Evolutionary conservation across 805 yeast species (phyloP).

Genomic region (Candida boleticola): DNA sequence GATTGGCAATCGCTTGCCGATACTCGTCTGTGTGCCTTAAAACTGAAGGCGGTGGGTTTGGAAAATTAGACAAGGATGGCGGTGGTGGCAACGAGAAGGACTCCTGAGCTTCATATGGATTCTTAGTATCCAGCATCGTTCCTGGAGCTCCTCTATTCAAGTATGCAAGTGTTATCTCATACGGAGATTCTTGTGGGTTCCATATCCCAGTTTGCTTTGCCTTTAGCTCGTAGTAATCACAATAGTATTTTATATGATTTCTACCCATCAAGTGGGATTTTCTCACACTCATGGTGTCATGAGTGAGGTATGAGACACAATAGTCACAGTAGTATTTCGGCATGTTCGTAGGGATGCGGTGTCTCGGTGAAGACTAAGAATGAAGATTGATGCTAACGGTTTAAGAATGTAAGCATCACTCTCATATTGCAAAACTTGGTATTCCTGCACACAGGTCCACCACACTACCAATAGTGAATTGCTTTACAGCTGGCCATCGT

Average conservation of each 20-base stretch:
- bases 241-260: constrained; percentile 68
- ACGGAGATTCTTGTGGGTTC: constrained; percentile 30
- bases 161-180: constrained; percentile 33
- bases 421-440: no score
- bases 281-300: constrained; percentile 83
- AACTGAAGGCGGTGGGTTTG: constrained; percentile 35
- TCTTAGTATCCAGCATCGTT: background rate
- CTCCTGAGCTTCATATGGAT: background rate
- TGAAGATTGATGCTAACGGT: no score
- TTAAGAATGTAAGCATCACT: no score
- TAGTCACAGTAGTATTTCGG: constrained; percentile 81
- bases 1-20: constrained; percentile 16
- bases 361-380: no score
- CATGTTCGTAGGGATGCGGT: constrained; percentile 42
- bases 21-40: constrained; percentile 21
- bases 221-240: constrained; percentile 66
- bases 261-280: constrained; percentile 76
- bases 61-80: constrained; percentile 23
- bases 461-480: no score
- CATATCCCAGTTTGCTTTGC: constrained; percentile 38
- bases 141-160: constrained; percentile 36
- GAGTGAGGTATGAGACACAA: constrained; percentile 79
- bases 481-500: no score
- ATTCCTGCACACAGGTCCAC: no score
- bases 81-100: constrained; percentile 31